These are phyloP conservation scores for Pythium scleroteichum DNA, from an alignment of 352 stramenopile species.

Conservation along the genomic window DNA sequence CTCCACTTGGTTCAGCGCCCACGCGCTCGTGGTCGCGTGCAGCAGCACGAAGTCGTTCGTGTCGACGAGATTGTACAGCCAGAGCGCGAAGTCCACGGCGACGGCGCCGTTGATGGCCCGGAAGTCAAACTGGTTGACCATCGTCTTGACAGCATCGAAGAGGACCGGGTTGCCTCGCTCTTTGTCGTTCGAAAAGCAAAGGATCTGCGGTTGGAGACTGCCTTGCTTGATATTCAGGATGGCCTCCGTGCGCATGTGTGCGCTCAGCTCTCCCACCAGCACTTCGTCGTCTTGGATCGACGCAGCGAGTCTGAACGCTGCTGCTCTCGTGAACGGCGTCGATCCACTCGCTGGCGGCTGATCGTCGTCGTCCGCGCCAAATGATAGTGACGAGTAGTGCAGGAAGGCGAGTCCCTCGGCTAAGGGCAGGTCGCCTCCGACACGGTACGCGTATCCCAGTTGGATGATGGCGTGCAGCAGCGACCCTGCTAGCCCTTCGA, in stretches of 20 bases:
- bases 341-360: not conserved
- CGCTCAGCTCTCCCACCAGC: too few species aligned
- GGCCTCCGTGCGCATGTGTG: not conserved
- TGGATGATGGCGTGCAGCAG: too few species aligned
- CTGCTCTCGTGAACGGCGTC: too few species aligned
- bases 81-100: conserved; percentile 26
- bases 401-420: conserved; percentile 32
- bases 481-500: not conserved
- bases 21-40: conserved; percentile 29
- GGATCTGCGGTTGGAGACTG: conserved; percentile 14
- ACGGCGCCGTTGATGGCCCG: not conserved
- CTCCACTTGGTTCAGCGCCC: conserved; percentile 32
- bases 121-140: conserved; percentile 20
- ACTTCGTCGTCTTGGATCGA: too few species aligned
- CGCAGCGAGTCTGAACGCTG: too few species aligned
- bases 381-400: conserved; percentile 33
- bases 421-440: conserved; percentile 11
- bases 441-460: too few species aligned
- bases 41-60: conserved; percentile 34
- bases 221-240: not conserved
- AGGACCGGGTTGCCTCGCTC: conserved; percentile 11
- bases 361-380: conserved; percentile 10
- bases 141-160: conserved; percentile 10
- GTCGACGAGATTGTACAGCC: conserved; percentile 27
- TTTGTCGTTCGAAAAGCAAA: conserved; percentile 18